A percentile compares a stretch with the other conserved stretches of the same genome.
phyloP scores from a whole-genome alignment of 805 yeast species.

The Cyberlindnera veronae region DNA sequence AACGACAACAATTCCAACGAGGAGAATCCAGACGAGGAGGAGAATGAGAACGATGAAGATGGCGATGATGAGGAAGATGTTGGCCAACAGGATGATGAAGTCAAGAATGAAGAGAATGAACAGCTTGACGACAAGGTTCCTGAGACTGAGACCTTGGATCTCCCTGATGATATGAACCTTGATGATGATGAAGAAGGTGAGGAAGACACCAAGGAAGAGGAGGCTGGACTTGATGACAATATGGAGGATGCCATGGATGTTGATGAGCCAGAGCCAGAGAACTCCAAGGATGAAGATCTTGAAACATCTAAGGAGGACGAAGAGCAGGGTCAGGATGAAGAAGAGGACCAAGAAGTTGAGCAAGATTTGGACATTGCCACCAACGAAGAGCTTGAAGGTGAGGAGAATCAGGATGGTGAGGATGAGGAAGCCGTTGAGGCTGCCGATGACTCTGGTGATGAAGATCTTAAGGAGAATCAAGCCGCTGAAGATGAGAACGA shows the following conservation, averaged over 20 bases:
- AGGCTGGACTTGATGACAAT: constrained; percentile 32
- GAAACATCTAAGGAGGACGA: constrained; percentile 35
- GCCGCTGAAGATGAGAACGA: constrained; percentile 36
- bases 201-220: constrained; percentile 40
- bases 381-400: constrained; percentile 32
- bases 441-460: constrained; percentile 32
- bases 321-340: constrained; percentile 29
- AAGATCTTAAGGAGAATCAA: constrained; percentile 30
- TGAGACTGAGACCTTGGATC: constrained; percentile 80
- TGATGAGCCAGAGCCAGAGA: constrained; percentile 31
- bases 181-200: constrained; percentile 73
- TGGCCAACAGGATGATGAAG: constrained; percentile 80
- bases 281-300: constrained; percentile 32
- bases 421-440: constrained; percentile 33
- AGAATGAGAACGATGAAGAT: constrained; percentile 49
- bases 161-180: constrained; percentile 88
- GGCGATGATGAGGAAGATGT: constrained; percentile 62
- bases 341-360: constrained; percentile 30
- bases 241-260: constrained; percentile 44
- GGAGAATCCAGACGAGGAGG: constrained; percentile 34
- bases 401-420: constrained; percentile 23
- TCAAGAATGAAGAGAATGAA: constrained; percentile 62
- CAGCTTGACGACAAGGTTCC: constrained; percentile 72
- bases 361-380: constrained; percentile 27
- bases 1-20: constrained; percentile 32